Evolutionary conservation across 2,329 filamentous ascomycete species (phyloP).

Genomic region (Lasiodiplodia gonubiensis): DNA sequence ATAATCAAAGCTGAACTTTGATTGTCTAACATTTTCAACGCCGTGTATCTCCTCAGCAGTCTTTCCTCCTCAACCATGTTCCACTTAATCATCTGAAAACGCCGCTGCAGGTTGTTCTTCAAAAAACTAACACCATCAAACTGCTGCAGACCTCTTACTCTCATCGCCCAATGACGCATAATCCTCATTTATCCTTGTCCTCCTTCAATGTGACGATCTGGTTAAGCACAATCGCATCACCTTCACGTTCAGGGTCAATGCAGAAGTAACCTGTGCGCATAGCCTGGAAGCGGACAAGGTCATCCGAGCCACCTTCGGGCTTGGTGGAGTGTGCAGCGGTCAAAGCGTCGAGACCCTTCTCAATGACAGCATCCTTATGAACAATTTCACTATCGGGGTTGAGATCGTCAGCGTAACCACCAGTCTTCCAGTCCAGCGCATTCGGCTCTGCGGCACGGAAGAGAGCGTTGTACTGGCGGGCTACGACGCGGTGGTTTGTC

Average conservation of each 20-base stretch:
- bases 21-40: not conserved
- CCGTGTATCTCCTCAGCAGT: not conserved
- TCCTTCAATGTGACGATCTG: constrained; percentile 92
- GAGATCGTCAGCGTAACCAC: constrained; percentile 82
- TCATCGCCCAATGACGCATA: not conserved
- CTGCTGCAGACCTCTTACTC: not conserved
- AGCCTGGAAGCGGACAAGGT: constrained; percentile 83
- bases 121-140: not conserved
- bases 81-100: not conserved
- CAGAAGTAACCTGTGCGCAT: constrained; percentile 88
- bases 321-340: constrained; percentile 71
- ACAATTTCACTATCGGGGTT: constrained; percentile 83
- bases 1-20: not conserved
- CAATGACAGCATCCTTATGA: constrained; percentile 78
- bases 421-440: constrained; percentile 68
- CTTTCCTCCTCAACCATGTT: not conserved
- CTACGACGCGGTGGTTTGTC: constrained; percentile 64
- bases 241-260: constrained; percentile 74
- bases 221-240: constrained; percentile 85
- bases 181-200: constrained; percentile 54
- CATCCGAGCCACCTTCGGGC: constrained; percentile 58
- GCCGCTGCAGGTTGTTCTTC: not conserved
- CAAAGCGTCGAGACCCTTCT: constrained; percentile 82
- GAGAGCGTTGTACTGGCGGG: constrained; percentile 78
- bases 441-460: constrained; percentile 88